Percentiles rank a stretch among this genome's conserved stretches.
Evolutionary conservation across 352 stramenopile species (phyloP).

Genomic region (Phytopythium litorale): DNA sequence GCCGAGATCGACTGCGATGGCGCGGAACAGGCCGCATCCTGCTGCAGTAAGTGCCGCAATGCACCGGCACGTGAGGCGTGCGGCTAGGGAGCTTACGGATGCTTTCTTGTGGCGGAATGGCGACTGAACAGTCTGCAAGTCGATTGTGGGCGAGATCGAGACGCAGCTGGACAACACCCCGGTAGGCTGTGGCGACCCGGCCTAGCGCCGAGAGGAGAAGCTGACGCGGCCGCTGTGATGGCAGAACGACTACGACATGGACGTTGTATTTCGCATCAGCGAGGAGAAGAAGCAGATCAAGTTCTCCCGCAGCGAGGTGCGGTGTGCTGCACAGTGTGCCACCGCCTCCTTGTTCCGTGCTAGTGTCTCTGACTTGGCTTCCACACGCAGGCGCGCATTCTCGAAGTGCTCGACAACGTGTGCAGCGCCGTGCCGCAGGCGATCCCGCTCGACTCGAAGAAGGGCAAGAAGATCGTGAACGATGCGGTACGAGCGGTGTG

Average conservation of each 20-base stretch:
- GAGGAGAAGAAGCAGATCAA: conserved; percentile 86
- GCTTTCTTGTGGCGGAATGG: not conserved
- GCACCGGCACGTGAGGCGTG: not conserved
- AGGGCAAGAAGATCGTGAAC: conserved; percentile 54
- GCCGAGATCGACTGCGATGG: conserved; percentile 60
- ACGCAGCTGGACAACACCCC: conserved; percentile 72
- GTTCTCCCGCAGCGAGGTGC: conserved; percentile 75
- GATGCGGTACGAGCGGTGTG: conserved; percentile 32
- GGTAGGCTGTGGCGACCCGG: conserved; percentile 13
- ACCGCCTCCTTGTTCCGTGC: not conserved
- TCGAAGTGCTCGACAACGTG: conserved; percentile 79
- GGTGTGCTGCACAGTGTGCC: not conserved
- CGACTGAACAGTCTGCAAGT: conserved; percentile 57
- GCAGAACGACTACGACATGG: conserved; percentile 78
- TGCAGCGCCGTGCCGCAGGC: conserved; percentile 49
- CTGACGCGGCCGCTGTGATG: not conserved
- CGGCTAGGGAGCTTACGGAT: not conserved
- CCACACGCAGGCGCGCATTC: conserved; percentile 48
- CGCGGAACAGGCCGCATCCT: conserved; percentile 46
- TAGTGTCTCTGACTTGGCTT: not conserved
- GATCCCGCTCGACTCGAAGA: conserved; percentile 32
- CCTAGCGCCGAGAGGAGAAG: not conserved
- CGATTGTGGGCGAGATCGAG: conserved; percentile 80
- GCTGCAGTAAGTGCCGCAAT: conserved; percentile 52
- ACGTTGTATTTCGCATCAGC: conserved; percentile 83